phyloP scores from a whole-genome alignment of 192 early-diverging fungal species.

The Coemansia reversa region DNA sequence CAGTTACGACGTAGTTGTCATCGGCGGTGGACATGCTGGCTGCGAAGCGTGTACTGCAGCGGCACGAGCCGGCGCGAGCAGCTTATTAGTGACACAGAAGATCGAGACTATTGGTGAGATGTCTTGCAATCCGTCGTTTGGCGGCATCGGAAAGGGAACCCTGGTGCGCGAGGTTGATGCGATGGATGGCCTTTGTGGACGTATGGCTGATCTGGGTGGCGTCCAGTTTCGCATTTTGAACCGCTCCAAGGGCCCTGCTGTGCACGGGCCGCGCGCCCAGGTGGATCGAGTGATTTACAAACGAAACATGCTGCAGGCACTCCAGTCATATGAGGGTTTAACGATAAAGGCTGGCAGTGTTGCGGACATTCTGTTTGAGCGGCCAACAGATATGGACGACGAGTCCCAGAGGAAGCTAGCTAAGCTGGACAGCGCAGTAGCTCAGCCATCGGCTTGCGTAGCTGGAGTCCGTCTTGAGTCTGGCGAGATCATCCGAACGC shows the following conservation, averaged over 20 bases:
- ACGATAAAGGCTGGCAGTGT: conserved; percentile 68
- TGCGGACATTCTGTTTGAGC: conserved; percentile 66
- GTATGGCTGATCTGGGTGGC: conserved; percentile 72
- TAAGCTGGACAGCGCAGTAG: conserved; percentile 25
- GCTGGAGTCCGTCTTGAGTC: conserved; percentile 65
- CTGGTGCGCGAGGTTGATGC: conserved; percentile 80
- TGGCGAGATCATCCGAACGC: conserved; percentile 64
- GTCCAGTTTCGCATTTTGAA: conserved; percentile 83
- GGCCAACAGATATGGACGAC: conserved; percentile 27
- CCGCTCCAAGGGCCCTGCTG: conserved; percentile 78
- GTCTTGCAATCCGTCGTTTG: conserved; percentile 88
- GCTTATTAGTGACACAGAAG: conserved; percentile 72
- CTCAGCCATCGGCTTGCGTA: conserved; percentile 41
- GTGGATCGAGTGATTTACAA: conserved; percentile 80
- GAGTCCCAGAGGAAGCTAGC: conserved; percentile 27
- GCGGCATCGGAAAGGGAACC: conserved; percentile 80
- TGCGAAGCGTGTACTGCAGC: conserved; percentile 79
- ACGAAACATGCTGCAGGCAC: conserved; percentile 63
- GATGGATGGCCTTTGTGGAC: conserved; percentile 79
- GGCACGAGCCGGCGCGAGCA: conserved; percentile 69
- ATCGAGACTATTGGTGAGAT: conserved; percentile 79
- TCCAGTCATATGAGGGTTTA: conserved; percentile 68
- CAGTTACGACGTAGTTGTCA: conserved; percentile 70
- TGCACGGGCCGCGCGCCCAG: conserved; percentile 80
- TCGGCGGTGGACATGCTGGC: conserved; percentile 84